These are phyloP conservation scores for Talinum fruticosum DNA, from an alignment of 148 eudicot genomes.

Conservation along the genomic window DNA sequence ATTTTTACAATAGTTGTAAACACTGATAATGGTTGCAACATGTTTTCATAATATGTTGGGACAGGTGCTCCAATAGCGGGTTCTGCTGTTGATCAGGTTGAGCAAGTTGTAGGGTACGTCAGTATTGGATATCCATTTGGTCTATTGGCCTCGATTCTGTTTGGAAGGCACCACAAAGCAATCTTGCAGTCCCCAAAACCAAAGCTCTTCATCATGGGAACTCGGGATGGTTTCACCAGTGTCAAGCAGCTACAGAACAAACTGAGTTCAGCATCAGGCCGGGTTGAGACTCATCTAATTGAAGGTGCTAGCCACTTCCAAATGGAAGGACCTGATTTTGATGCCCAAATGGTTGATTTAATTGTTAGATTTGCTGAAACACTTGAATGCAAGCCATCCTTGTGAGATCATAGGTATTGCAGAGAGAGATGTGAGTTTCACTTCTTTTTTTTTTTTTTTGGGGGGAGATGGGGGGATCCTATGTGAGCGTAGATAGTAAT, in stretches of 20 bases:
- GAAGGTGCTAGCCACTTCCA: slow-evolving; percentile 91
- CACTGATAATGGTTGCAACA: not conserved
- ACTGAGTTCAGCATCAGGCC: slow-evolving; percentile 66
- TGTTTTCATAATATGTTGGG: not conserved
- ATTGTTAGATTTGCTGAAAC: slow-evolving; percentile 53
- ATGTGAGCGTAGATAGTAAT: no score
- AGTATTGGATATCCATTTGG: slow-evolving; percentile 48
- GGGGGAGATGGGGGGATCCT: no score
- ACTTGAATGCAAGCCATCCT: slow-evolving; percentile 22
- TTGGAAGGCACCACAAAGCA: slow-evolving; percentile 59
- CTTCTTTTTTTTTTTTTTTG: no score
- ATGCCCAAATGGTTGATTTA: slow-evolving; percentile 69
- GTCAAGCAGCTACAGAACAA: slow-evolving; percentile 78
- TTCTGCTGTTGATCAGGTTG: slow-evolving; percentile 42
- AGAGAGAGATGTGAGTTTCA: no score
- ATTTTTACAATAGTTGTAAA: not conserved
- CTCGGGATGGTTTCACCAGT: slow-evolving; percentile 84
- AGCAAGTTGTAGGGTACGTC: slow-evolving; percentile 40
- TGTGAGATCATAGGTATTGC: not conserved
- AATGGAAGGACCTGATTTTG: slow-evolving; percentile 86
- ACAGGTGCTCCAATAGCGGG: slow-evolving; percentile 51
- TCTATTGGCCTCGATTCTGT: slow-evolving; percentile 39
- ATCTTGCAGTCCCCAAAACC: slow-evolving; percentile 69
- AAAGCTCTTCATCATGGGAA: slow-evolving; percentile 86
- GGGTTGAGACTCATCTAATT: slow-evolving; percentile 62